A percentile compares a stretch with the other conserved stretches of the same genome.
Conservation (phyloP, 2,329 filamentous ascomycete species). For the Eutypella sp. region DNA sequence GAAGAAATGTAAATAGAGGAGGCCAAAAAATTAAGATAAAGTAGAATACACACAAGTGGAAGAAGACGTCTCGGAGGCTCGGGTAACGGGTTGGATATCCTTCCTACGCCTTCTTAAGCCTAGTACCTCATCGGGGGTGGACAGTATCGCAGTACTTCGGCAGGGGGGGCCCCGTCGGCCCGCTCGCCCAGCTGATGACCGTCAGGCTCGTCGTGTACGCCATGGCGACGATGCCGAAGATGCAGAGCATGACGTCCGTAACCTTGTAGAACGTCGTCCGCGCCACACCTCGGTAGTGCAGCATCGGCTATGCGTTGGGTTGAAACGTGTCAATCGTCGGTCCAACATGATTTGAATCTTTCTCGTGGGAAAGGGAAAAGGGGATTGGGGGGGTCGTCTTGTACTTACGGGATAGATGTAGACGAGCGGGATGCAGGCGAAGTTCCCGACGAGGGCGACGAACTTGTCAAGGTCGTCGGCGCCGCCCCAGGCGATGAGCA, state of each 20-base stretch:
- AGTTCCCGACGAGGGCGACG: slow-evolving; percentile 91
- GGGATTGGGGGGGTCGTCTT: too few relatives aligned
- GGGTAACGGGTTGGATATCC: too few relatives aligned
- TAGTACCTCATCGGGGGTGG: slow-evolving; percentile 12
- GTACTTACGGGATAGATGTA: slow-evolving; percentile 92
- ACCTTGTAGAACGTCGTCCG: slow-evolving; percentile 61
- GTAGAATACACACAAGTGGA: too few relatives aligned
- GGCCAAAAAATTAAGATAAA: too few relatives aligned
- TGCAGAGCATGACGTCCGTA: slow-evolving; percentile 69
- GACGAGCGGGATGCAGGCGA: slow-evolving; percentile 94
- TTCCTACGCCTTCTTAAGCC: too few relatives aligned
- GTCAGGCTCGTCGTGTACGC: slow-evolving; percentile 86
- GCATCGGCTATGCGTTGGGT: slow-evolving; percentile 65
- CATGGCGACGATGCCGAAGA: slow-evolving; percentile 85
- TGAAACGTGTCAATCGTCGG: too few relatives aligned
- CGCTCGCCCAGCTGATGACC: slow-evolving; percentile 75
- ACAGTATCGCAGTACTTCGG: slow-evolving; percentile 52
- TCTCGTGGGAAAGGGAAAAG: not conserved
- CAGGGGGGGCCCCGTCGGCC: slow-evolving; percentile 36
- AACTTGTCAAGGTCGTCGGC: slow-evolving; percentile 96
- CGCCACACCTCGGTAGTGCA: slow-evolving; percentile 81
- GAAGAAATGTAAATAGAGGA: too few relatives aligned
- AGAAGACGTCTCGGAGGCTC: too few relatives aligned
- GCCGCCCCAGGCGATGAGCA: slow-evolving; percentile 83
- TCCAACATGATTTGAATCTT: not conserved